Conservation (phyloP, 1,284 basidiomycete genomes). For the Puccinia brachypodii region DNA sequence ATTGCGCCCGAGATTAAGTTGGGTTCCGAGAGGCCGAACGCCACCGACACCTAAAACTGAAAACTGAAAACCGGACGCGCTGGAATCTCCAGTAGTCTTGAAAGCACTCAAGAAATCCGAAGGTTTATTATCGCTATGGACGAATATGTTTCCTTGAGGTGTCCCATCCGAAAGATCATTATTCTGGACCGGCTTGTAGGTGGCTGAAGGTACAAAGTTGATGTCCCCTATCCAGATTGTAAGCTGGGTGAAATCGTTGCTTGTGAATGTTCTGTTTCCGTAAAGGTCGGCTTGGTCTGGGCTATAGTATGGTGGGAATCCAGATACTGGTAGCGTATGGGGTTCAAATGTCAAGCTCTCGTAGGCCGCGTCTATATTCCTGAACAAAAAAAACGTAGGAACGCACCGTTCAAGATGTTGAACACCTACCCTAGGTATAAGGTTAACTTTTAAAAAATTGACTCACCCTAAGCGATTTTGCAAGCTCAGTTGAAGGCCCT, state of each 20-base stretch:
- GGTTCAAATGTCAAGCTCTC: constrained; percentile 13
- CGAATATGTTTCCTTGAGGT: background rate
- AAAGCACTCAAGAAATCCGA: constrained; percentile 8
- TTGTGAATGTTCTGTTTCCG: constrained; percentile 10
- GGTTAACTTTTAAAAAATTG: background rate
- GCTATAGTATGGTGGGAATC: constrained; percentile 25
- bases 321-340: constrained; percentile 20
- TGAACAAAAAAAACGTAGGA: background rate
- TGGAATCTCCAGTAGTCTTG: background rate
- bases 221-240: constrained; percentile 34
- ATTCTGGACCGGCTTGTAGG: background rate
- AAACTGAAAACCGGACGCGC: constrained; percentile 29
- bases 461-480: constrained; percentile 30
- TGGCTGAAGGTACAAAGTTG: constrained; percentile 15
- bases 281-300: constrained; percentile 9
- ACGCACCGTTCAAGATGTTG: background rate
- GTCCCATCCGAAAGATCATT: background rate
- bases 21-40: constrained; percentile 22
- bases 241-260: constrained; percentile 5
- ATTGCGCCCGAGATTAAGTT: background rate
- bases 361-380: constrained; percentile 11
- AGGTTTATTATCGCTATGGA: background rate
- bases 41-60: constrained; percentile 33
- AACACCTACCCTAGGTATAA: background rate
- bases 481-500: constrained; percentile 17